These are phyloP conservation scores for Fallopia convolvulus DNA, from an alignment of 148 eudicot genomes.

Conservation along the genomic window DNA sequence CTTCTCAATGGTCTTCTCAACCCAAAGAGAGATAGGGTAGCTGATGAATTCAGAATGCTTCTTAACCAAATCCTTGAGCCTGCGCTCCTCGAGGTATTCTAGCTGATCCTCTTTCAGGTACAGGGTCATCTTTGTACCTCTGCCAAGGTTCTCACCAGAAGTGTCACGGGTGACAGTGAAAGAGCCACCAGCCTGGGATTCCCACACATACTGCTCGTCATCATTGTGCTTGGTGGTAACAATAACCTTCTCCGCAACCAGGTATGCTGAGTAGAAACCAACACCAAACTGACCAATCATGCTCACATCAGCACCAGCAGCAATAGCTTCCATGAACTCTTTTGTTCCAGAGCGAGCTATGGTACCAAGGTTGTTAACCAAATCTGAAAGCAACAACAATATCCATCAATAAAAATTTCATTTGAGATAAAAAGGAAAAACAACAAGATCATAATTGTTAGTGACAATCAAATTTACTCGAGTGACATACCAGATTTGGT, in stretches of 20 bases:
- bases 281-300: conserved; percentile 29
- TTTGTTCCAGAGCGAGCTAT: conserved; percentile 28
- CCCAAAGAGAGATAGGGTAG: conserved; percentile 26
- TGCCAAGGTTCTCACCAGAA: conserved; percentile 25
- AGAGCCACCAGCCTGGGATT: conserved; percentile 25
- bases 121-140: conserved; percentile 31
- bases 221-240: conserved; percentile 29
- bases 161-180: conserved; percentile 29
- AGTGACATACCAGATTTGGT: conserved; percentile 18
- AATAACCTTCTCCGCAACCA: conserved; percentile 32
- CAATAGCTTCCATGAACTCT: conserved; percentile 33
- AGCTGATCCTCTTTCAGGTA: conserved; percentile 30
- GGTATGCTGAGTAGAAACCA: conserved; percentile 28
- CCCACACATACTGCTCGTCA: conserved; percentile 31
- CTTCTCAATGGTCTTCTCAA: conserved; percentile 27
- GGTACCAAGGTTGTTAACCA: conserved; percentile 30
- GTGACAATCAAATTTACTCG: background rate
- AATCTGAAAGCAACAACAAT: conserved; percentile 8
- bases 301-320: conserved; percentile 35
- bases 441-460: background rate
- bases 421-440: no score
- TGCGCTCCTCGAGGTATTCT: conserved; percentile 32
- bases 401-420: no score
- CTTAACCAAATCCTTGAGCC: conserved; percentile 32
- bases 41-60: conserved; percentile 28